A percentile compares a stretch with the other conserved stretches of the same genome.
Evolutionary conservation across 2,329 filamentous ascomycete species (phyloP).

Genomic region (Aspergillus sp.): DNA sequence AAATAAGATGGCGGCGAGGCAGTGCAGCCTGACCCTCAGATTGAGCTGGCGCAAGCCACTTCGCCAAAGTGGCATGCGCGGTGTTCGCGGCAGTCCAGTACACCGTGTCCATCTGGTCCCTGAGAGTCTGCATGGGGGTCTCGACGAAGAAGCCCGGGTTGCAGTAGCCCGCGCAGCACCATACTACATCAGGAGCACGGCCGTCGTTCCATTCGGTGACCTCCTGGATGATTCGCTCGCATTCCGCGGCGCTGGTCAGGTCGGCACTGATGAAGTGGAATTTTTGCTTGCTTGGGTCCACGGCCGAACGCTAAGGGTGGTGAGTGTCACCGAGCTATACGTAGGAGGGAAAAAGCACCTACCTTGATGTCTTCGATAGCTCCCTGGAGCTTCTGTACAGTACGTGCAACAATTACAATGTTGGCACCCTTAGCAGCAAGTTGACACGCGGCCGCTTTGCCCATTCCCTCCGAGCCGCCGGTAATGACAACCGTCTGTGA

Average conservation of each 20-base stretch:
- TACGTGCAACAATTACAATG: slow-evolving; percentile 80
- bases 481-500: slow-evolving; percentile 80
- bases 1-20: slow-evolving; percentile 69
- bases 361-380: slow-evolving; percentile 67
- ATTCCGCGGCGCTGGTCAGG: slow-evolving; percentile 68
- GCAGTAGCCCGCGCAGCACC: slow-evolving; percentile 79
- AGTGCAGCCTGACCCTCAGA: slow-evolving; percentile 30
- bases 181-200: slow-evolving; percentile 75
- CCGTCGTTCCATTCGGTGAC: slow-evolving; percentile 76
- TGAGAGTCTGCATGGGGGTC: slow-evolving; percentile 62
- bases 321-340: slow-evolving; percentile 13
- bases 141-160: slow-evolving; percentile 76
- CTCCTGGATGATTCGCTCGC: slow-evolving; percentile 66
- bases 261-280: slow-evolving; percentile 86
- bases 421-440: slow-evolving; percentile 82
- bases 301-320: slow-evolving; percentile 58
- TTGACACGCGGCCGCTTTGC: slow-evolving; percentile 68
- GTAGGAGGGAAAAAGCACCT: slow-evolving; percentile 5
- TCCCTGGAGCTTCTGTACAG: slow-evolving; percentile 67
- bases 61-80: slow-evolving; percentile 71
- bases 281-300: slow-evolving; percentile 63
- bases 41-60: slow-evolving; percentile 61
- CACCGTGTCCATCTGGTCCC: slow-evolving; percentile 85
- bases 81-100: slow-evolving; percentile 86
- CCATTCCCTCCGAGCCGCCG: slow-evolving; percentile 91